Conservation (phyloP, 192 early-diverging fungal species). For the Dispira parvispora region DNA sequence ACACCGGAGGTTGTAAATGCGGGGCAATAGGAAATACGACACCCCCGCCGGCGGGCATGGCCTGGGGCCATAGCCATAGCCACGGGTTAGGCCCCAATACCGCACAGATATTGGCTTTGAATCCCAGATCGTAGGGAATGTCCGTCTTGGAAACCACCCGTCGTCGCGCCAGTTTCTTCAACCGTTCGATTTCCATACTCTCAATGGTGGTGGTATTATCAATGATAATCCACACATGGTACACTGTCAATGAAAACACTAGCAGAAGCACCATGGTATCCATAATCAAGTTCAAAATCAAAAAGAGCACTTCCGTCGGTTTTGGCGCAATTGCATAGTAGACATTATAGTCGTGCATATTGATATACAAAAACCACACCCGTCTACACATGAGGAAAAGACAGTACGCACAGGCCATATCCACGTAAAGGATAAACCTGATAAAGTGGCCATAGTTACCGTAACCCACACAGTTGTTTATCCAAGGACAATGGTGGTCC, state of each 20-base stretch:
- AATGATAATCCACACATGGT: conserved; percentile 52
- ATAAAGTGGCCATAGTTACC: conserved; percentile 56
- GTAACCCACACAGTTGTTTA: conserved; percentile 72
- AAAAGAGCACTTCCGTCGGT: conserved; percentile 44
- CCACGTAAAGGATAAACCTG: conserved; percentile 60
- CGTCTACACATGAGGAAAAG: conserved; percentile 34
- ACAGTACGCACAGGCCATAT: conserved; percentile 34
- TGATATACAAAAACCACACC: conserved; percentile 26
- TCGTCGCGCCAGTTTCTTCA: conserved; percentile 37
- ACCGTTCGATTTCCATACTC: conserved; percentile 54
- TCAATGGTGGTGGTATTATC: conserved; percentile 75
- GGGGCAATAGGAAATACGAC: conserved; percentile 39
- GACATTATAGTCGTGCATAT: conserved; percentile 12
- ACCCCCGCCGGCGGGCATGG: conserved; percentile 39
- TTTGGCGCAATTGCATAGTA: conserved; percentile 26
- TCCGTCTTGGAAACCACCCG: conserved; percentile 24
- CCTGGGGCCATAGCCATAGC: conserved; percentile 64
- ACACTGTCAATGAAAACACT: conserved; percentile 47
- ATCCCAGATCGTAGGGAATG: conserved; percentile 75
- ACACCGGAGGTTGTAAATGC: conserved; percentile 23
- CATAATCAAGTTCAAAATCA: conserved; percentile 58
- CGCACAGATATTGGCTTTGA: conserved; percentile 46
- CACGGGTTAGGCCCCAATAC: conserved; percentile 52
- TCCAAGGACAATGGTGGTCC: conserved; percentile 89
- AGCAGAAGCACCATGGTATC: conserved; percentile 47